Conservation (phyloP, 2,329 filamentous ascomycete species). For the Hymenoscyphus fraxineus region DNA sequence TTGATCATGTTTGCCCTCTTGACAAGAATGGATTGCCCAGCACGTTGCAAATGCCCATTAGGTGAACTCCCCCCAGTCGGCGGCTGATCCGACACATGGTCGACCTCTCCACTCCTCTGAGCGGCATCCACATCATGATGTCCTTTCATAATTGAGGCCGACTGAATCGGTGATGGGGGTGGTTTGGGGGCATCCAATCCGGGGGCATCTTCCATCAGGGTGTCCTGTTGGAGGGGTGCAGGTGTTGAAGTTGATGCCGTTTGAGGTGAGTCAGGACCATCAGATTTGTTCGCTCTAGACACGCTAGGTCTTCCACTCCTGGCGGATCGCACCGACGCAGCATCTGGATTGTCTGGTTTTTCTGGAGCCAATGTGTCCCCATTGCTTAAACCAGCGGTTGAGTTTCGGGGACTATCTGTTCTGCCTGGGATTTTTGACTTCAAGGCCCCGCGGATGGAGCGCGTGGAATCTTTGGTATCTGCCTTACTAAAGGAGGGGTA, state of each 20-base stretch:
- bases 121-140: constrained; percentile 77
- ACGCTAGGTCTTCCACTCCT: constrained; percentile 53
- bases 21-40: constrained; percentile 88
- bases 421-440: constrained; percentile 84
- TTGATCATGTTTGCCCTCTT: constrained; percentile 63
- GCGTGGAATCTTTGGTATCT: constrained; percentile 87
- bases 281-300: constrained; percentile 40
- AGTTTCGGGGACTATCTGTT: constrained; percentile 80
- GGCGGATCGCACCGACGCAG: constrained; percentile 68
- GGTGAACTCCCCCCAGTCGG: constrained; percentile 63
- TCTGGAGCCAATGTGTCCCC: constrained; percentile 61
- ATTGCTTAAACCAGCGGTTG: constrained; percentile 46
- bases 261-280: constrained; percentile 36
- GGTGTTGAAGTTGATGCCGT: neutral
- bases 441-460: constrained; percentile 73
- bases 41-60: constrained; percentile 59
- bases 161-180: constrained; percentile 85
- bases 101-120: constrained; percentile 84
- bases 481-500: constrained; percentile 90
- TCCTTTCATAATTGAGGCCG: constrained; percentile 66
- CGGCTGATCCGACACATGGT: constrained; percentile 87
- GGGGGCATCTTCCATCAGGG: constrained; percentile 41
- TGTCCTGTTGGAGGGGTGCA: constrained; percentile 16
- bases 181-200: constrained; percentile 51
- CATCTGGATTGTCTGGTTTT: constrained; percentile 64